Conservation (phyloP, 2,329 filamentous ascomycete genomes). For the Sporothrix dimorphospora region DNA sequence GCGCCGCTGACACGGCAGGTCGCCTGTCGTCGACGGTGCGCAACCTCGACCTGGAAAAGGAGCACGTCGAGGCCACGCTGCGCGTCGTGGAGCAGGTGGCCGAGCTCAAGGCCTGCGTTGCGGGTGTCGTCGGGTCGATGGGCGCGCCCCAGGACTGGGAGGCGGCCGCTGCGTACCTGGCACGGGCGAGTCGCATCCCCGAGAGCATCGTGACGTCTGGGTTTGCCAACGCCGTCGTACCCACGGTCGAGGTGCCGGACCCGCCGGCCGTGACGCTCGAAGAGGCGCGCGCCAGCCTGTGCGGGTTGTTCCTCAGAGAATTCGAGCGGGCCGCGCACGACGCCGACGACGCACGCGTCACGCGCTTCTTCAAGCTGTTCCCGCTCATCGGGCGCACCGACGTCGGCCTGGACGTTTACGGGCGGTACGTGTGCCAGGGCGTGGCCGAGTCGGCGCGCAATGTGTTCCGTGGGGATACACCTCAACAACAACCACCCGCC, state of each 20-base stretch:
- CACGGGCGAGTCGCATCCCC: slow-evolving; percentile 80
- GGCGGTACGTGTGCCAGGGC: slow-evolving; percentile 92
- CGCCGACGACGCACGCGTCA: slow-evolving; percentile 86
- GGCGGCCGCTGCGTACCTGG: slow-evolving; percentile 86
- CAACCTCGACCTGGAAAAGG: slow-evolving; percentile 86
- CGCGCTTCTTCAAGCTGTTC: slow-evolving; percentile 97
- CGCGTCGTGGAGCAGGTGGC: slow-evolving; percentile 93
- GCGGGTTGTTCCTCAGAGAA: slow-evolving; percentile 86
- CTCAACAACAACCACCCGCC: background rate
- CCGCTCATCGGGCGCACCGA: slow-evolving; percentile 88
- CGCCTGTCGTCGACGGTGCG: slow-evolving; percentile 86
- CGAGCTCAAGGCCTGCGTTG: slow-evolving; percentile 93
- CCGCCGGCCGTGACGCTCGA: slow-evolving; percentile 85
- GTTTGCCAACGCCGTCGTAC: slow-evolving; percentile 91
- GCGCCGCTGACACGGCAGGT: slow-evolving; percentile 81
- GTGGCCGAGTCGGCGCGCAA: slow-evolving; percentile 81
- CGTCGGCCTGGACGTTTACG: slow-evolving; percentile 91
- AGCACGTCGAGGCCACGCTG: slow-evolving; percentile 85
- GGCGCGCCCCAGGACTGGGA: slow-evolving; percentile 98
- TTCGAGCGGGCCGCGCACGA: slow-evolving; percentile 90
- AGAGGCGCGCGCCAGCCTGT: slow-evolving; percentile 84
- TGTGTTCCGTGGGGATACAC: slow-evolving; percentile 68
- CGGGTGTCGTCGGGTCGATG: slow-evolving; percentile 95
- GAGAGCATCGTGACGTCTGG: slow-evolving; percentile 76
- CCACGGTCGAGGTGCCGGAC: slow-evolving; percentile 93